A percentile compares a stretch with the other conserved stretches of the same genome.
Conservation (phyloP, 495 filamentous ascomycete genomes). For the Neurospora sp. region DNA sequence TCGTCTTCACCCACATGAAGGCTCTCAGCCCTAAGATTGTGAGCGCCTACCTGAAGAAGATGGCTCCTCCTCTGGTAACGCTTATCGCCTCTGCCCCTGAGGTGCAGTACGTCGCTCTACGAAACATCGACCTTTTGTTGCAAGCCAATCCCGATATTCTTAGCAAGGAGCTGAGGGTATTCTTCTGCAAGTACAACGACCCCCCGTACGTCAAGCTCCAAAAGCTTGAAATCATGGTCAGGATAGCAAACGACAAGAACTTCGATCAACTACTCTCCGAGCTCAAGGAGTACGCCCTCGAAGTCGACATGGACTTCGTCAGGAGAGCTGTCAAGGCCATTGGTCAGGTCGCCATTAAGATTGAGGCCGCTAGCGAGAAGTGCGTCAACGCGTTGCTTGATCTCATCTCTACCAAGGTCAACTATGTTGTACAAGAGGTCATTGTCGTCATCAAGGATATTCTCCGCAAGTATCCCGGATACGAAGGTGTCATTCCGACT, state of each 20-base stretch:
- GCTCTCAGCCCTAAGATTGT: slow-evolving; percentile 65
- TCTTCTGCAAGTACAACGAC: slow-evolving; percentile 99
- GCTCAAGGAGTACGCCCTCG: slow-evolving; percentile 91
- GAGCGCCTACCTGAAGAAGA: slow-evolving; percentile 85
- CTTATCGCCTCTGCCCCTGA: slow-evolving; percentile 93
- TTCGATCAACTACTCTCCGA: slow-evolving; percentile 94
- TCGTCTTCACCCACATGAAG: slow-evolving; percentile 94
- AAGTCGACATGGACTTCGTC: slow-evolving; percentile 98
- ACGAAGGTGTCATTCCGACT: slow-evolving; percentile 92
- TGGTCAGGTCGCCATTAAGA: slow-evolving; percentile 97
- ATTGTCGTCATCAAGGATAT: slow-evolving; percentile 99
- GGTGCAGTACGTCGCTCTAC: slow-evolving; percentile 89
- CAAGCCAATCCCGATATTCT: slow-evolving; percentile 90
- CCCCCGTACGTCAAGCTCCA: slow-evolving; percentile 99
- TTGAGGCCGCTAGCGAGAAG: slow-evolving; percentile 78
- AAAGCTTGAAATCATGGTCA: slow-evolving; percentile 97
- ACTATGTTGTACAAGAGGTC: slow-evolving; percentile 99
- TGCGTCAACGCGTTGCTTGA: slow-evolving; percentile 93
- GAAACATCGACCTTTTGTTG: slow-evolving; percentile 89
- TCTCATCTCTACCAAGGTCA: slow-evolving; percentile 93
- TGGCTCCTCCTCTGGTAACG: slow-evolving; percentile 94
- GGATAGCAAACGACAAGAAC: slow-evolving; percentile 93
- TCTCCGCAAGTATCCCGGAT: slow-evolving; percentile 97
- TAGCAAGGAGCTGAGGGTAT: slow-evolving; percentile 92
- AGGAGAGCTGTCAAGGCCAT: slow-evolving; percentile 96